phyloP scores from a whole-genome alignment of 352 stramenopile species.

The Globisporangium rhizosaccharum region DNA sequence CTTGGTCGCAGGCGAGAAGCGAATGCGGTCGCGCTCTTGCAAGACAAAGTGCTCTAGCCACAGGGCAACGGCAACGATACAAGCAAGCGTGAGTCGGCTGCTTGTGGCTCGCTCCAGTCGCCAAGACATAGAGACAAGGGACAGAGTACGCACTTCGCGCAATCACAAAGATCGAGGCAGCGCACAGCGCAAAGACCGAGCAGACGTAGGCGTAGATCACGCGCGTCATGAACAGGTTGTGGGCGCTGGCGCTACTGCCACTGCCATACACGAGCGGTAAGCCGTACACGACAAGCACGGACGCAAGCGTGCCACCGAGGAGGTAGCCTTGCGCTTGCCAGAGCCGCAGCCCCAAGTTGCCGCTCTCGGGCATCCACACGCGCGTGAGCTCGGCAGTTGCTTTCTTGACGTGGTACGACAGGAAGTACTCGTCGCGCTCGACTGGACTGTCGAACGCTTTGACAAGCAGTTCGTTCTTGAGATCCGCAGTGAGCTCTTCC shows the following conservation, averaged over 20 bases:
- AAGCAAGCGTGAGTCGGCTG: background rate
- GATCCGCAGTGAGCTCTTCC: constrained; percentile 38
- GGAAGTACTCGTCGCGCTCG: constrained; percentile 34
- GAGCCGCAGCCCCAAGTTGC: constrained; percentile 35
- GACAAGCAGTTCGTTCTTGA: constrained; percentile 32
- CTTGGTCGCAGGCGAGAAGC: constrained; percentile 32
- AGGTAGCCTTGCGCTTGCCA: constrained; percentile 45
- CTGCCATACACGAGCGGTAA: constrained; percentile 2
- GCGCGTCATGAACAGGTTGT: constrained; percentile 32
- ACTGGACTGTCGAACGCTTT: constrained; percentile 26
- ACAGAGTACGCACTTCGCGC: constrained; percentile 21
- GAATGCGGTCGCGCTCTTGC: constrained; percentile 43
- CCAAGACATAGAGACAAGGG: background rate
- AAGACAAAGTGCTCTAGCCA: constrained; percentile 46
- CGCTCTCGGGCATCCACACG: constrained; percentile 61
- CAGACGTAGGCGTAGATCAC: constrained; percentile 35
- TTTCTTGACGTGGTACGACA: constrained; percentile 35
- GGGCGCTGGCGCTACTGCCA: constrained; percentile 2
- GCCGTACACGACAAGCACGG: constrained; percentile 14
- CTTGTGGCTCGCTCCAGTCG: background rate
- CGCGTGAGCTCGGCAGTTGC: constrained; percentile 35
- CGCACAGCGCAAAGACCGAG: constrained; percentile 25
- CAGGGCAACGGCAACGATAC: background rate
- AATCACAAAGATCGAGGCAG: constrained; percentile 34
- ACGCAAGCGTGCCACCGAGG: constrained; percentile 22